A percentile compares a stretch with the other conserved stretches of the same genome.
These are phyloP conservation scores for Phytophthora rubi DNA, from an alignment of 352 stramenopile species.

Conservation along the genomic window DNA sequence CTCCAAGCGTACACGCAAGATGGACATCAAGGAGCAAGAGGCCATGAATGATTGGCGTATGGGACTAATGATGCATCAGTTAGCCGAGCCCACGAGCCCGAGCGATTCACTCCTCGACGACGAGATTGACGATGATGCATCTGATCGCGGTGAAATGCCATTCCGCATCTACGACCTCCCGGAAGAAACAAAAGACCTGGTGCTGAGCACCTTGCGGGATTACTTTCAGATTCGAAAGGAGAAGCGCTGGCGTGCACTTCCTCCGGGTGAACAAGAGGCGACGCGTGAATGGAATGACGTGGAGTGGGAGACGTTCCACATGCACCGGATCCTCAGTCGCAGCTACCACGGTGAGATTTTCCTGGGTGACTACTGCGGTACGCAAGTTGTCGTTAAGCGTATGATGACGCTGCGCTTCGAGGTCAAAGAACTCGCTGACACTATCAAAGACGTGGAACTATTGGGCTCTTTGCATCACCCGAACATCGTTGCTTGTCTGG, in stretches of 20 bases:
- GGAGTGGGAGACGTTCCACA: constrained; percentile 68
- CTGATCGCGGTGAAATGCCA: constrained; percentile 31
- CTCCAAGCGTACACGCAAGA: constrained; percentile 43
- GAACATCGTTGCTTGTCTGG: constrained; percentile 71
- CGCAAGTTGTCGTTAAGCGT: constrained; percentile 71
- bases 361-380: constrained; percentile 59
- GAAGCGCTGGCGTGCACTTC: constrained; percentile 38
- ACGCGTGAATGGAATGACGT: constrained; percentile 61
- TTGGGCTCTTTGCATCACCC: constrained; percentile 63
- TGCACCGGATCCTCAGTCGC: constrained; percentile 64
- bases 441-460: constrained; percentile 77
- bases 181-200: constrained; percentile 60
- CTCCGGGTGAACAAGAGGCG: constrained; percentile 26
- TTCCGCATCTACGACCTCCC: constrained; percentile 67
- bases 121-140: constrained; percentile 32
- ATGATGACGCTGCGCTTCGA: constrained; percentile 72
- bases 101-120: constrained; percentile 41
- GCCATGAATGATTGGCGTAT: constrained; percentile 75
- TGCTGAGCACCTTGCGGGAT: constrained; percentile 64
- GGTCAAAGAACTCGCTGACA: constrained; percentile 62
- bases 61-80: constrained; percentile 65
- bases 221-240: constrained; percentile 68
- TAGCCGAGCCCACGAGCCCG: constrained; percentile 41
- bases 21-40: constrained; percentile 66
- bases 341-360: constrained; percentile 75